phyloP scores from a whole-genome alignment of 805 yeast genomes.

The Sungouiozyma intestinalis region DNA sequence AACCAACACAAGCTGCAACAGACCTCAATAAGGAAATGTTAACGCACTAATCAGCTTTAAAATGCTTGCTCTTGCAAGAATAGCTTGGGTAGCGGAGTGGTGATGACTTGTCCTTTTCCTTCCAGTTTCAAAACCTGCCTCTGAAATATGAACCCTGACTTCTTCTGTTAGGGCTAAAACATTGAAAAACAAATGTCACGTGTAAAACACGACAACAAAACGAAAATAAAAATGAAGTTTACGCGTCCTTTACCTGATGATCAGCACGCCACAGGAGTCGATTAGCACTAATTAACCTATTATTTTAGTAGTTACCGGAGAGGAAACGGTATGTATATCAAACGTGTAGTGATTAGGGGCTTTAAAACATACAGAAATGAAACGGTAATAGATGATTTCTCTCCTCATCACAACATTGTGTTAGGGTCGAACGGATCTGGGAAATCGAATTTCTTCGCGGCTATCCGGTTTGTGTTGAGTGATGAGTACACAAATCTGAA shows the following conservation, averaged over 20 bases:
- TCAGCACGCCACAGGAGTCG: no score
- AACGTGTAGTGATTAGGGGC: slow-evolving; percentile 69
- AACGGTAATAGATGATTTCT: slow-evolving; percentile 62
- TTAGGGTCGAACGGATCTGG: slow-evolving; percentile 97
- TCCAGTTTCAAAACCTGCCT: neutral
- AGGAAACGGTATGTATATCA: slow-evolving; percentile 29
- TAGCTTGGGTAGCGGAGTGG: neutral
- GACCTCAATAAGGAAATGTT: no score
- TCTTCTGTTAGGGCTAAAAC: neutral
- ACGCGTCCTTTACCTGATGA: neutral
- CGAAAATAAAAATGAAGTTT: neutral
- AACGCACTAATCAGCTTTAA: no score
- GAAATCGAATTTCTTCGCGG: slow-evolving; percentile 90
- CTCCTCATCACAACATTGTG: slow-evolving; percentile 76
- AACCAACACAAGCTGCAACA: no score
- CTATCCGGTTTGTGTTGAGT: slow-evolving; percentile 82
- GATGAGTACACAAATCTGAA: slow-evolving; percentile 82
- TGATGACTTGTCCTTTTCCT: neutral
- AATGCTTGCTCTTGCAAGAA: no score
- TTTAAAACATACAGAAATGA: slow-evolving; percentile 86
- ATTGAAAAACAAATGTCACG: neutral
- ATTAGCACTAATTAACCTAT: no score
- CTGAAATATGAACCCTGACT: neutral
- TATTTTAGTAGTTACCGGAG: neutral
- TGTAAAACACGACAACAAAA: neutral